Evolutionary conservation across 2,329 filamentous ascomycete genomes (phyloP).

Genomic region (Scorias spongiosa): DNA sequence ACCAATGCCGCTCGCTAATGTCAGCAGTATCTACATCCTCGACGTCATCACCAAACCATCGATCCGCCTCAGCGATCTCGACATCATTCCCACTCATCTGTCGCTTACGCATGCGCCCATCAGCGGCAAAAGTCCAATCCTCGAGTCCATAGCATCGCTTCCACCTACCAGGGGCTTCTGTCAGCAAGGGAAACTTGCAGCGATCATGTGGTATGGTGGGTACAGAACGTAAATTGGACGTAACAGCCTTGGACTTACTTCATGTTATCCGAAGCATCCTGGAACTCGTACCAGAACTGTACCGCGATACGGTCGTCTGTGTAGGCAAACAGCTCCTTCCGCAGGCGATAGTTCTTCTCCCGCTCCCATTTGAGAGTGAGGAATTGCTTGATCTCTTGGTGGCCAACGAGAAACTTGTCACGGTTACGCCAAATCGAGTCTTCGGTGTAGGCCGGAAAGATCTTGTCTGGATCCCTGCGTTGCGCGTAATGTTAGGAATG

Average conservation of each 20-base stretch:
- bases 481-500: not conserved
- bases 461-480: conserved; percentile 43
- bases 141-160: conserved; percentile 77
- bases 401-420: conserved; percentile 51
- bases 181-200: too few species aligned
- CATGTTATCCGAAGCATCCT: conserved; percentile 45
- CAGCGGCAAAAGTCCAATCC: conserved; percentile 59
- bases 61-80: conserved; percentile 42
- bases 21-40: conserved; percentile 49
- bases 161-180: conserved; percentile 33
- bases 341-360: conserved; percentile 56
- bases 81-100: conserved; percentile 66
- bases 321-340: conserved; percentile 76
- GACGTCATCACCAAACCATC: conserved; percentile 56
- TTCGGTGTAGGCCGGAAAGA: conserved; percentile 60
- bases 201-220: too few species aligned
- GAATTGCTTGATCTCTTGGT: conserved; percentile 51
- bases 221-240: too few species aligned
- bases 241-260: conserved; percentile 20
- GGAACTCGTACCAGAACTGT: conserved; percentile 82
- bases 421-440: conserved; percentile 74
- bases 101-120: conserved; percentile 57
- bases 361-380: conserved; percentile 58
- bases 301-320: conserved; percentile 64
- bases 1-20: conserved; percentile 55